These are phyloP conservation scores for Closterium sp. DNA, from an alignment of 139 green algal genomes.

Conservation along the genomic window DNA sequence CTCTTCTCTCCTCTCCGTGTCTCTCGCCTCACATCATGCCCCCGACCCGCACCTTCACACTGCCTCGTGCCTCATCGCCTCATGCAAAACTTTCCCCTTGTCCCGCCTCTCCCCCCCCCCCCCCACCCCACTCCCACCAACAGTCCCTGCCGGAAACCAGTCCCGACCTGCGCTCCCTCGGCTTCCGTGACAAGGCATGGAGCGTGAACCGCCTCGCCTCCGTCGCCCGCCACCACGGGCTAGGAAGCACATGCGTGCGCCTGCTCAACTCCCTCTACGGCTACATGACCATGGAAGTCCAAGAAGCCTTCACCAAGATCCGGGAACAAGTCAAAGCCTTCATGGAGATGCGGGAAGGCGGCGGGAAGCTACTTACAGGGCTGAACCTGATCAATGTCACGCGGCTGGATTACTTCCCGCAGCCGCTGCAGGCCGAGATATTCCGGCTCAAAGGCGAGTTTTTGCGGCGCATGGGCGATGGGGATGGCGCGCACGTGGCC, in stretches of 20 bases:
- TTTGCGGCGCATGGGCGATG: conserved; percentile 60
- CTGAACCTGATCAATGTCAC: conserved; percentile 89
- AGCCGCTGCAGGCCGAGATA: conserved; percentile 84
- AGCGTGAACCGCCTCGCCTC: conserved; percentile 86
- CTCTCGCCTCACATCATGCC: no score
- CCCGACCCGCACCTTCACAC: no score
- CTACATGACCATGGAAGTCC: conserved; percentile 94
- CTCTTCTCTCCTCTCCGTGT: no score
- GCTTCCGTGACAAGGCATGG: conserved; percentile 87
- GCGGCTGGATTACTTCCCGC: conserved; percentile 96
- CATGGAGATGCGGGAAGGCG: conserved; percentile 56
- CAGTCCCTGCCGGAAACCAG: conserved; percentile 45
- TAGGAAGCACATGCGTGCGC: conserved; percentile 52
- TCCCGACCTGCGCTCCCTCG: conserved; percentile 75
- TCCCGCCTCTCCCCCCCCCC: not conserved
- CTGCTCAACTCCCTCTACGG: conserved; percentile 93
- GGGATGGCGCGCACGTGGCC: conserved; percentile 53
- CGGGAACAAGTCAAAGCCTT: conserved; percentile 78
- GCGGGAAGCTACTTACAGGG: conserved; percentile 66
- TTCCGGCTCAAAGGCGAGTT: conserved; percentile 82
- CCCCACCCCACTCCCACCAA: not conserved
- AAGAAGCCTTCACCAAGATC: conserved; percentile 97
- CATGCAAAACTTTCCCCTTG: no score
- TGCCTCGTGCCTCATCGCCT: no score
- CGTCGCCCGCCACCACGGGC: conserved; percentile 74